Base-by-base conservation (phyloP, 441 rosid species). In the Jatropha podagrica region DNA sequence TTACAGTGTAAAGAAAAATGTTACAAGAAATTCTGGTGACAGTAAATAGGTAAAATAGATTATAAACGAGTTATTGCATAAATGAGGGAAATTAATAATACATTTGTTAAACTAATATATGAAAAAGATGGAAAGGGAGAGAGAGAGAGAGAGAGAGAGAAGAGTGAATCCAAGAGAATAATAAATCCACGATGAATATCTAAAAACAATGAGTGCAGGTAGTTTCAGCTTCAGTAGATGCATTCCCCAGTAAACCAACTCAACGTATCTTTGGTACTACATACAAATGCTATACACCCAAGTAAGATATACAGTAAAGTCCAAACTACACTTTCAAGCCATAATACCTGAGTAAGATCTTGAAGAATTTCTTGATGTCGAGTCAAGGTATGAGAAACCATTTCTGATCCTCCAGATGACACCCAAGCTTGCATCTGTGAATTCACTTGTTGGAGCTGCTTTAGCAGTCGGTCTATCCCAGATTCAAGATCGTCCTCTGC, bases 301-400 rank as follows among this genome's bases (percentile, higher is more conserved):
- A 41, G 17, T 38, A 11, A 56, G n/a, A 41, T 15, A 6, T 15
- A 41, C 60, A 48, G 37, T 46, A 59, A 75, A 37, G 48, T 56
- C 18, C 18, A 55, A 56, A 51, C 1, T 46, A 37, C 9, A 8
- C 17, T 38, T n/a, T 38, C 17, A 65, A 52, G 68, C 71, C 61
- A 68, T 20, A 46, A 59, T 84, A 92, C 99, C 93, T 92, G 95
- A 61, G 89, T 90, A 26, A 93, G 92, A 81, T 96, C 98, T 83
- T 90, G 97, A 77, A 92, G 93, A 79, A 93, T 96, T 86, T 96
- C 98, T 77, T 92, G 98, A 89, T 96, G 99, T 62, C 99, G 88
- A 75, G 92, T 93, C 85, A 93, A 86, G 73, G 98, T 92, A 86
- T 93, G 99, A 40, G 99, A 96, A 79, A 96, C 99, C 99, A 93